These are phyloP conservation scores for Typha latifolia DNA, from an alignment of 176 grass and related monocot genomes.

Conservation along the genomic window DNA sequence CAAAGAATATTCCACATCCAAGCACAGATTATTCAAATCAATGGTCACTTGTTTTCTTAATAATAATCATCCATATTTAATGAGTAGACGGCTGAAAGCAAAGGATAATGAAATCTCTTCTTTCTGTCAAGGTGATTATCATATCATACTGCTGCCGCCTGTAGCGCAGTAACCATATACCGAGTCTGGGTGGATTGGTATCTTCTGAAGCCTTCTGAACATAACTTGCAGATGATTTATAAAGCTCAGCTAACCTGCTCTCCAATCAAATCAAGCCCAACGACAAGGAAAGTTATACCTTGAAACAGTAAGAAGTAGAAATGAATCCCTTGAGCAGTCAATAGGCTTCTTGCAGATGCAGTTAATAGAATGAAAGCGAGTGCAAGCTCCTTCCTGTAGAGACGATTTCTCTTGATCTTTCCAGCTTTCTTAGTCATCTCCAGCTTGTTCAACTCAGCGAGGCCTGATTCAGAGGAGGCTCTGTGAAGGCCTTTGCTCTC, in stretches of 20 bases:
- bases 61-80: no score
- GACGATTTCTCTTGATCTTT: constrained; percentile 15
- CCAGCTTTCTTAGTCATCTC: constrained; percentile 10
- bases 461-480: constrained; percentile 17
- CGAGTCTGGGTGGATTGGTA: neutral
- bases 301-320: constrained; percentile 36
- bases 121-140: no score
- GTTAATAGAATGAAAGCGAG: constrained; percentile 28
- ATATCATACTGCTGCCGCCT: no score
- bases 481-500: constrained; percentile 9
- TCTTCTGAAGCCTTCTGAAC: neutral
- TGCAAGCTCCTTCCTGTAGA: constrained; percentile 23
- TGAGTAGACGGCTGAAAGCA: no score
- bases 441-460: constrained; percentile 16
- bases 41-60: no score
- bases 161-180: no score
- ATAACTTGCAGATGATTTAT: neutral
- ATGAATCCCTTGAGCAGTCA: constrained; percentile 35
- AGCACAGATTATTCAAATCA: neutral
- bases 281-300: constrained; percentile 31
- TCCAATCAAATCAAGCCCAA: constrained; percentile 35
- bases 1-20: no score
- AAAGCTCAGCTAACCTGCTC: constrained; percentile 19
- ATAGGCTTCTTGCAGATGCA: constrained; percentile 25
- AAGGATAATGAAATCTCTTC: no score